phyloP scores from a whole-genome alignment of 2,329 filamentous ascomycete species.

The Pestalotiopsis sp. region DNA sequence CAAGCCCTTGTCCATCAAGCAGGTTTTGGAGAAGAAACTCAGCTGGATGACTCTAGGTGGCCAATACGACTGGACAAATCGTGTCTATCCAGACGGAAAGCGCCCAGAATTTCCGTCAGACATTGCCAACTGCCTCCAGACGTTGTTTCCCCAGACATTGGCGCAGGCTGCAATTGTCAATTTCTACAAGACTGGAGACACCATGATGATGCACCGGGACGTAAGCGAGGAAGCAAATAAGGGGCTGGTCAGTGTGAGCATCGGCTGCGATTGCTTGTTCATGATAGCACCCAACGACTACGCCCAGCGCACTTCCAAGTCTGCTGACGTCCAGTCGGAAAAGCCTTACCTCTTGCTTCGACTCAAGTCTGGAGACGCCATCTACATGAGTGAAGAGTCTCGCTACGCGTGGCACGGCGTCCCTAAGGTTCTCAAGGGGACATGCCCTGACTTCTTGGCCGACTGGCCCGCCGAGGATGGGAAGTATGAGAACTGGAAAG shows the following conservation, averaged over 20 bases:
- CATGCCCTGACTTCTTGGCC: conserved; percentile 74
- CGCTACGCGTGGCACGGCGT: conserved; percentile 96
- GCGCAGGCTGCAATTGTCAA: conserved; percentile 94
- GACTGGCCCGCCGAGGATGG: conserved; percentile 71
- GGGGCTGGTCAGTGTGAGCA: conserved; percentile 81
- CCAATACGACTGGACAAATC: conserved; percentile 94
- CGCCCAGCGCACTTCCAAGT: conserved; percentile 22
- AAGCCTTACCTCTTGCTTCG: conserved; percentile 63
- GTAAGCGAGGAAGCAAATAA: conserved; percentile 83
- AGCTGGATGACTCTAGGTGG: conserved; percentile 95
- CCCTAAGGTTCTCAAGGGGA: conserved; percentile 78
- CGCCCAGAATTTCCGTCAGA: conserved; percentile 77
- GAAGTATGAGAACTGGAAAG: conserved; percentile 69
- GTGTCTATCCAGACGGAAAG: conserved; percentile 71
- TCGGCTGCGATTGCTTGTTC: conserved; percentile 91
- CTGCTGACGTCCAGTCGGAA: conserved; percentile 25
- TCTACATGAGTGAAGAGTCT: conserved; percentile 83
- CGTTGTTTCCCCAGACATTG: conserved; percentile 74
- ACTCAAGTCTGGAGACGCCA: conserved; percentile 81
- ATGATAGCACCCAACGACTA: conserved; percentile 70
- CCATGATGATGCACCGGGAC: conserved; percentile 89
- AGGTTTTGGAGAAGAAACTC: conserved; percentile 77
- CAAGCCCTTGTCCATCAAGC: conserved; percentile 69
- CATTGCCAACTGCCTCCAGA: conserved; percentile 67
- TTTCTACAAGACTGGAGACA: conserved; percentile 88